A percentile compares a stretch with the other conserved stretches of the same genome.
Evolutionary conservation across 1,139 yeast genomes (phyloP).

Genomic region (Saccharomyces pastorianus): DNA sequence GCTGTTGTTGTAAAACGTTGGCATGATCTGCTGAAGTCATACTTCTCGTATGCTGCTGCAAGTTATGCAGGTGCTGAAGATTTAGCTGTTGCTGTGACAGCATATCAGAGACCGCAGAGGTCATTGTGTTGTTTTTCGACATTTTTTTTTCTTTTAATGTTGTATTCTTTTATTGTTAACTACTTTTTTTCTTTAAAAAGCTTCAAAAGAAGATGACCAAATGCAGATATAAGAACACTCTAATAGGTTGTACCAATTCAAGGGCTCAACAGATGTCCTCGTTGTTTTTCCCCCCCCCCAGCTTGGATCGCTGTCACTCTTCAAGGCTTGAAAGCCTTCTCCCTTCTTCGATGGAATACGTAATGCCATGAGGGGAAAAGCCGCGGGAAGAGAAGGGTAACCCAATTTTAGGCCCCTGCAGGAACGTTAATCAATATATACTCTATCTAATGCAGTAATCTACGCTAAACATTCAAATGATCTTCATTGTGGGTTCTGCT

Average conservation of each 20-base stretch:
- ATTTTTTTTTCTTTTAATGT: conserved; percentile 6
- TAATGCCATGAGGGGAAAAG: not conserved
- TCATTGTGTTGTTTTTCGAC: conserved; percentile 34
- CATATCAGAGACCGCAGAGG: conserved; percentile 29
- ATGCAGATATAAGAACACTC: not conserved
- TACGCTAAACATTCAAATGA: not conserved
- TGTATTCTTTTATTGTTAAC: not conserved
- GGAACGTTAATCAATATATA: not conserved
- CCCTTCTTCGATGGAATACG: not conserved
- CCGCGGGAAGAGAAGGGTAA: not conserved
- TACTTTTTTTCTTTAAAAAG: not conserved
- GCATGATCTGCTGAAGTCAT: conserved; percentile 9
- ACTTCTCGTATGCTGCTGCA: conserved; percentile 24
- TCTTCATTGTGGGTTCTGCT: conserved; percentile 7
- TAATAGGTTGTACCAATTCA: not conserved
- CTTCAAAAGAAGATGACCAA: not conserved
- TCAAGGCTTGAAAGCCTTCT: not conserved
- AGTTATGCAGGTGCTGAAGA: conserved; percentile 28
- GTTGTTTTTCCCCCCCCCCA: not conserved
- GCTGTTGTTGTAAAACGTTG: conserved; percentile 2
- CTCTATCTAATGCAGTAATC: not conserved
- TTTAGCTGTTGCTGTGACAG: conserved; percentile 34
- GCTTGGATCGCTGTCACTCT: not conserved
- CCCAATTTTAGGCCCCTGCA: not conserved
- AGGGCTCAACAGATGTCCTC: not conserved